Evolutionary conservation across 345 rosid species (phyloP).

Genomic region (Isatis tinctoria): DNA sequence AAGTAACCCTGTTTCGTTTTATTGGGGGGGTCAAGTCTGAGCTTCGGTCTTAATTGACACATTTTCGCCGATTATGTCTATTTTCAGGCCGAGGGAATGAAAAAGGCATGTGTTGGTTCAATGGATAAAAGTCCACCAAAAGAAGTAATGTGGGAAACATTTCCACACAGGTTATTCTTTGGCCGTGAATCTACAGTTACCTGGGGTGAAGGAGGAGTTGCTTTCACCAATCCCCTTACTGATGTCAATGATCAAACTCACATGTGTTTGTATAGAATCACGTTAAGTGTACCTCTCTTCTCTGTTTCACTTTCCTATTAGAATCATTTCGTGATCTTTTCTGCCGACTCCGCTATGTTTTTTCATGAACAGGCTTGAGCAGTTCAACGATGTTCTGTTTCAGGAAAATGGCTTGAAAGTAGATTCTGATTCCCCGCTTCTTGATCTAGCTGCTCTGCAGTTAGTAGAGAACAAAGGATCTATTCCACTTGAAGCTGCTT

Average conservation of each 20-base stretch:
- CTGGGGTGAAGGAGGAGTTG: conserved; percentile 91
- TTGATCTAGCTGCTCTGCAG: conserved; percentile 50
- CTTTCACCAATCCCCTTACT: conserved; percentile 66
- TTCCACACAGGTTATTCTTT: conserved; percentile 70
- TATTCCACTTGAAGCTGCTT: conserved; percentile 38
- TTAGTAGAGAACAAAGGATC: conserved; percentile 42
- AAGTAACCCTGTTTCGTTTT: not conserved
- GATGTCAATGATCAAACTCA: conserved; percentile 39
- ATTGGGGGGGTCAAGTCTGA: not conserved
- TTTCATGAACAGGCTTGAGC: conserved; percentile 66
- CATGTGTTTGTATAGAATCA: conserved; percentile 69
- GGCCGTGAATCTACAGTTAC: conserved; percentile 51
- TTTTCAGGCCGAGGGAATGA: conserved; percentile 70
- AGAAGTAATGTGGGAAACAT: conserved; percentile 65
- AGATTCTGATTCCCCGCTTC: conserved; percentile 40
- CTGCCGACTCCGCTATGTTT: not conserved
- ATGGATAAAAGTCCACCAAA: conserved; percentile 65
- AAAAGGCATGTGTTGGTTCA: conserved; percentile 60
- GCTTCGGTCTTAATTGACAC: not conserved
- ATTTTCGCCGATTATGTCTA: not conserved
- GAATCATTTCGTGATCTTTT: not conserved
- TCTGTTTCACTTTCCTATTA: not conserved
- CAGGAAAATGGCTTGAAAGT: conserved; percentile 54
- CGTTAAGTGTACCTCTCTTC: conserved; percentile 42
- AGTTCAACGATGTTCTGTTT: conserved; percentile 77